These are phyloP conservation scores for Gloeopeniophorella convolvens DNA, from an alignment of 768 basidiomycete genomes.

Conservation along the genomic window DNA sequence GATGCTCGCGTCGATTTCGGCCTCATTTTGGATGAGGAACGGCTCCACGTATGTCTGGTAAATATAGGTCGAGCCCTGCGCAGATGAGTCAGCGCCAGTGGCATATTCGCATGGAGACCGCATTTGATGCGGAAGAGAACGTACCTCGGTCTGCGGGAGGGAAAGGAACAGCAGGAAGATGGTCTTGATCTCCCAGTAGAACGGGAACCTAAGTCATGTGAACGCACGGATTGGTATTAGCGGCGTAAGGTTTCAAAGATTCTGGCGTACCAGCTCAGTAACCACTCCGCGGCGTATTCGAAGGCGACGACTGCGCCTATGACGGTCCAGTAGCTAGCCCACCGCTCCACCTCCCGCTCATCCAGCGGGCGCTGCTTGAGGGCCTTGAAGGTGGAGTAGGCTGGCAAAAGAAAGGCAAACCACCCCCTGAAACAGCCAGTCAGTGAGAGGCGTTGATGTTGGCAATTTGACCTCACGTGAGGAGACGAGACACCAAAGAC, in stretches of 20 bases:
- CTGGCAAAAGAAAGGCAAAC: conserved; percentile 63
- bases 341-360: conserved; percentile 49
- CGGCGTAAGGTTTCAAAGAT: background rate
- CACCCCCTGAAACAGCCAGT: conserved; percentile 43
- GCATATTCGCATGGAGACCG: background rate
- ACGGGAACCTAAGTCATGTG: conserved; percentile 65
- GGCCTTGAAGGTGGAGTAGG: conserved; percentile 62
- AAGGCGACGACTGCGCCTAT: conserved; percentile 53
- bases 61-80: conserved; percentile 60
- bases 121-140: conserved; percentile 13
- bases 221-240: conserved; percentile 10
- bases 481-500: conserved; percentile 41
- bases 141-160: conserved; percentile 63
- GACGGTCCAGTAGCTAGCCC: conserved; percentile 60
- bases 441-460: background rate
- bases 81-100: background rate
- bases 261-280: conserved; percentile 53
- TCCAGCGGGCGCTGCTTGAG: conserved; percentile 45
- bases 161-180: conserved; percentile 59
- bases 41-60: conserved; percentile 57
- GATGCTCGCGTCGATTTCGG: conserved; percentile 53
- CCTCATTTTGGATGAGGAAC: conserved; percentile 53
- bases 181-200: conserved; percentile 73
- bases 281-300: conserved; percentile 56
- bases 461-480: conserved; percentile 34